These are phyloP conservation scores for Nitzschia sp. DNA, from an alignment of 108 stramenopile genomes.

Conservation along the genomic window DNA sequence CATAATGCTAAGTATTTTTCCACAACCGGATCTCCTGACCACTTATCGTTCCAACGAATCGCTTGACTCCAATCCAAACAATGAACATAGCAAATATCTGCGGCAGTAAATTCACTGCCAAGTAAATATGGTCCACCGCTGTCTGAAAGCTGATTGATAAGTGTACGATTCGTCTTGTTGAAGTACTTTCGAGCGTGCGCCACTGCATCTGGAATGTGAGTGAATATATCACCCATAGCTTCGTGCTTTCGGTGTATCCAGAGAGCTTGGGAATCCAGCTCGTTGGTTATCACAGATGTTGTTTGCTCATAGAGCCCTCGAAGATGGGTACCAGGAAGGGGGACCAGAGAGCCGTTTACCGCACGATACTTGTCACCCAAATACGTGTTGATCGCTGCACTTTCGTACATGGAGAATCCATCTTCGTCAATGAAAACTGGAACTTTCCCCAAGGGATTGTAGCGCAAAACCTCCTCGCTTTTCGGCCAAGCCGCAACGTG, in stretches of 20 bases:
- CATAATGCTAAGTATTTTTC: slow-evolving; percentile 45
- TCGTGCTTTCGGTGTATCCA: slow-evolving; percentile 83
- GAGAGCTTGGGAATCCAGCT: slow-evolving; percentile 73
- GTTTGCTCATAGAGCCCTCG: slow-evolving; percentile 76
- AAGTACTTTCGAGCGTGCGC: slow-evolving; percentile 66
- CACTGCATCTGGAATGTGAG: slow-evolving; percentile 62
- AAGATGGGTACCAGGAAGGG: slow-evolving; percentile 53
- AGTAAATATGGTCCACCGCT: slow-evolving; percentile 47
- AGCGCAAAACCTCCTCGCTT: slow-evolving; percentile 29
- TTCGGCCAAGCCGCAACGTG: slow-evolving; percentile 42
- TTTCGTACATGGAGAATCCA: slow-evolving; percentile 64
- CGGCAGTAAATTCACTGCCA: slow-evolving; percentile 63
- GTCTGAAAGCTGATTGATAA: slow-evolving; percentile 41
- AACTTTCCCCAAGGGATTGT: slow-evolving; percentile 76
- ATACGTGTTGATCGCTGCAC: slow-evolving; percentile 78
- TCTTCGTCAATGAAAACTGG: slow-evolving; percentile 58
- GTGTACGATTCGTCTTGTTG: slow-evolving; percentile 32
- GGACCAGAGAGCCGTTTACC: slow-evolving; percentile 45
- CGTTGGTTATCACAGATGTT: slow-evolving; percentile 52
- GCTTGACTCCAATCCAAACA: slow-evolving; percentile 70
- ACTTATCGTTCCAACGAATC: slow-evolving; percentile 67
- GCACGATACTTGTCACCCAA: slow-evolving; percentile 62
- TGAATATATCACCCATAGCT: slow-evolving; percentile 52
- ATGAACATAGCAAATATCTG: slow-evolving; percentile 74
- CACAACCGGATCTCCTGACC: slow-evolving; percentile 12